Evolutionary conservation across 2,329 filamentous ascomycete species (phyloP), one percentile per base, ranked within the genome.

Genomic region (Endocalyx cinctus): DNA sequence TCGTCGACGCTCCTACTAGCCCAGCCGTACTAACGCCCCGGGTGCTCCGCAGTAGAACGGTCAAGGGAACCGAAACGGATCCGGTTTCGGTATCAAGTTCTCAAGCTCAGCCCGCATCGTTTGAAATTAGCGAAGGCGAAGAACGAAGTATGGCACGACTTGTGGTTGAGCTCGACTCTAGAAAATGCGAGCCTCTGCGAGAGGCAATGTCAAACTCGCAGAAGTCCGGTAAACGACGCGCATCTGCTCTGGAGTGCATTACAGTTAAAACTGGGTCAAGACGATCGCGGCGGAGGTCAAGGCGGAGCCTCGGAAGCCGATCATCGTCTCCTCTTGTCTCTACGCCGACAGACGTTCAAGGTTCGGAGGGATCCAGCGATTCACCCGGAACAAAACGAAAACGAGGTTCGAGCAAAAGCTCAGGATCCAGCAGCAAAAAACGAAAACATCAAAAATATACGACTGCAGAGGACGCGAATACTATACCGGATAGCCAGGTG

Each of bases 1-100:
- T 67, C 45, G 61, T 72, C 25, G 71, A 77, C 48, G 70, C 69
- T 10, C 59, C 57, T 27, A 66, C 59, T 20, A 74, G 66, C 34
- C 69, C 67, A 6, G 38, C 54, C 18, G 50, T 45, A 4, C 46
- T 52, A 15, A 49, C 46, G 11, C 58, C 52, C 13, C 55, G 44
- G 27, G 37, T 25, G 17, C 46, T 39, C 44, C 50, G 39, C 31
- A 59, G 34, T 41, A 42, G 36, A 17, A 26, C 11, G 3, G 15
- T 26, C 10, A 39, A 35, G 20, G 18, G 17, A 10, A 17, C 27
- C 22, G 34, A 36, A 26, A 23, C 8, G 8, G 20, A 8, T 23
- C 8, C 20, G 20, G n/a, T 23, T 19, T 20, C 22, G 28, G 17
- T 17, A 13, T 14, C 37, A 17, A 16, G 31, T 5, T 25, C 38